A percentile compares a stretch with the other conserved stretches of the same genome.
phyloP scores from a whole-genome alignment of 352 stramenopile species.

The Globisporangium viniferum region DNA sequence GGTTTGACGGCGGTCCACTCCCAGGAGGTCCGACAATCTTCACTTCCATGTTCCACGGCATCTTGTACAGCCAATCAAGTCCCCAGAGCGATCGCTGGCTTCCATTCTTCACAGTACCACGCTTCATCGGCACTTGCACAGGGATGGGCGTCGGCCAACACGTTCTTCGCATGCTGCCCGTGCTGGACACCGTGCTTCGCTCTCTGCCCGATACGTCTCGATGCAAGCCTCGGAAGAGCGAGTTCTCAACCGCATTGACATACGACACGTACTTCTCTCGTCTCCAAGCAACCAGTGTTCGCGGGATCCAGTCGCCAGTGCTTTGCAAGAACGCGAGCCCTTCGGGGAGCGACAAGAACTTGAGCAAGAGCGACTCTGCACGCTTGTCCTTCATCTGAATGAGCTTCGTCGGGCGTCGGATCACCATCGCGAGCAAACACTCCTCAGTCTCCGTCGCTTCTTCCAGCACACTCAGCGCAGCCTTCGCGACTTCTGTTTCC shows the following conservation, averaged over 20 bases:
- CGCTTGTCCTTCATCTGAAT: conserved; percentile 79
- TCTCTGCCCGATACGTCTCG: conserved; percentile 73
- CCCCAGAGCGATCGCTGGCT: conserved; percentile 76
- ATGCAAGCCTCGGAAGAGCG: conserved; percentile 78
- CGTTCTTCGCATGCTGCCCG: conserved; percentile 36
- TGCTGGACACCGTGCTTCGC: conserved; percentile 28
- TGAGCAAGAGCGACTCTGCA: conserved; percentile 78
- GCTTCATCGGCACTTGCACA: conserved; percentile 82
- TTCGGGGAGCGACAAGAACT: conserved; percentile 78
- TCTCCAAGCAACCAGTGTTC: conserved; percentile 70
- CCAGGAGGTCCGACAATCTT: conserved; percentile 86
- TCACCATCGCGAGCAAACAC: conserved; percentile 82
- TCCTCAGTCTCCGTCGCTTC: conserved; percentile 82
- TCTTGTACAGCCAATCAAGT: conserved; percentile 87
- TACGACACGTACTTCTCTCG: conserved; percentile 86
- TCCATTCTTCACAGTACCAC: conserved; percentile 55
- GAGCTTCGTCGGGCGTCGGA: conserved; percentile 71
- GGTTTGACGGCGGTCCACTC: conserved; percentile 76
- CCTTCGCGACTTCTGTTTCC: conserved; percentile 81
- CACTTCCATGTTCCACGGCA: conserved; percentile 91
- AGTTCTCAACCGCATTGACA: conserved; percentile 77
- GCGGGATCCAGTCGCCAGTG: conserved; percentile 80
- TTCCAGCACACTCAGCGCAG: conserved; percentile 84
- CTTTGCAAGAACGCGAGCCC: conserved; percentile 78
- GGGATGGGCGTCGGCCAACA: conserved; percentile 77